Evolutionary conservation across 2,329 filamentous ascomycete genomes (phyloP), one percentile per base, ranked within the genome.

Genomic region (Penicillium sp.): DNA sequence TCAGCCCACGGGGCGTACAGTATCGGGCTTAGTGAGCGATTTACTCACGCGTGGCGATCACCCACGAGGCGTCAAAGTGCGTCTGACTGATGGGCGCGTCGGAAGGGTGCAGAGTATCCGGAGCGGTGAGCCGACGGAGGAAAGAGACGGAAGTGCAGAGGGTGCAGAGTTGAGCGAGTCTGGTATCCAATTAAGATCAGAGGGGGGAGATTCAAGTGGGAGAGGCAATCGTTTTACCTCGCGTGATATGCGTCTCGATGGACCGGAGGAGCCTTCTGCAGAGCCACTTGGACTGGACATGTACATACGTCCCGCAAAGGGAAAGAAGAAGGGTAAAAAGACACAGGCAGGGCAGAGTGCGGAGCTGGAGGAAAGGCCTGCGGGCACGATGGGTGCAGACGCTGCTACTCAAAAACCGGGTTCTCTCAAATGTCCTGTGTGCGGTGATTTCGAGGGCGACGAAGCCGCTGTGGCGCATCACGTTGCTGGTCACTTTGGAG

Each of bases 51-150:
- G 83, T 1, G 88, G 88, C 24, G 84, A 92, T 62, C 90, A 93
- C 65, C 88, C 88, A 2, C 81, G 88, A 9, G 90, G 90, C 34
- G 90, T 92, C 75, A 93, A 92, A 71, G 89, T 92, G 22, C 83
- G 89, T 2, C 77, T 93, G 5, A 75, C 77, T 1, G 88, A 90
- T 69, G 89, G 89, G 1, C 80, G 87, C 24, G 83, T 93, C 2
- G 90, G 90, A 2, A 77, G 90, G 14, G 90, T 93, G 27, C 90
- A 92, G 71, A 61, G 58, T 14, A 54, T 64, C 46, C 32, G 31
- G 7, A 51, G 8, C 5, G 54, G 49, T 22, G 49, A 43, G 27
- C n/a, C 34, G 34, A 36, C 32, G 21, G 14, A 39, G 16, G 27
- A 47, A 44, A 29, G 6, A 14, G 27, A 39, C 5, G 38, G n/a